A percentile compares a stretch with the other conserved stretches of the same genome.
These are phyloP conservation scores for Pinus albicaulis DNA, from an alignment of 75 land plant species.

Conservation along the genomic window DNA sequence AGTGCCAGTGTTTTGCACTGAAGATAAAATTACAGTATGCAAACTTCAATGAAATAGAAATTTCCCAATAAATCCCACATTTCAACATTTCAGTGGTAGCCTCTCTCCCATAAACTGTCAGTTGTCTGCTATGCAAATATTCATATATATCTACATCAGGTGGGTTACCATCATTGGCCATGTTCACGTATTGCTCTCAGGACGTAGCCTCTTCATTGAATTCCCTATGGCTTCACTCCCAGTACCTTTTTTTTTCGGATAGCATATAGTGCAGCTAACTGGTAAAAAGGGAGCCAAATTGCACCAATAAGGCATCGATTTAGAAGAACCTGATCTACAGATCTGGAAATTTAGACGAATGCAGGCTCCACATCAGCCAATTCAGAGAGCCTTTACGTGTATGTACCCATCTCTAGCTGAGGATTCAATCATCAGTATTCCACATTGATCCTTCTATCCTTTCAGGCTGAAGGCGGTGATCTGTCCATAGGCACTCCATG, in stretches of 20 bases:
- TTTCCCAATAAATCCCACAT: too few relatives aligned
- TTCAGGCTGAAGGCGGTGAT: too few relatives aligned
- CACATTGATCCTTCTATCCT: too few relatives aligned
- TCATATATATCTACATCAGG: conserved; percentile 70
- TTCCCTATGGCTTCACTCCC: conserved; percentile 35
- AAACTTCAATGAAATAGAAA: too few relatives aligned
- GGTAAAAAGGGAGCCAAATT: neutral
- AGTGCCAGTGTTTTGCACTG: too few relatives aligned
- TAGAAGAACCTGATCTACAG: neutral
- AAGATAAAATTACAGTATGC: too few relatives aligned
- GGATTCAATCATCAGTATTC: too few relatives aligned
- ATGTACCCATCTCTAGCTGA: too few relatives aligned
- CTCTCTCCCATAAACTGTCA: conserved; percentile 93
- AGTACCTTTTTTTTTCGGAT: conserved; percentile 77
- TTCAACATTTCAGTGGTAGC: too few relatives aligned
- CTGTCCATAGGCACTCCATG: too few relatives aligned
- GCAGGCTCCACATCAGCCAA: too few relatives aligned
- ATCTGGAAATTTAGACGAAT: neutral
- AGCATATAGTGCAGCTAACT: conserved; percentile 76
- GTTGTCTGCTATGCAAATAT: conserved; percentile 95
- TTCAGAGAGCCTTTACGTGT: too few relatives aligned
- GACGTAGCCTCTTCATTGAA: conserved; percentile 29
- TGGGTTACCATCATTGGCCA: conserved; percentile 27
- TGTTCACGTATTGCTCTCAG: conserved; percentile 15
- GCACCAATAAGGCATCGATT: conserved; percentile 8